Evolutionary conservation across 2,329 filamentous ascomycete species (phyloP).

Genomic region (Ceratocystis ficicola): DNA sequence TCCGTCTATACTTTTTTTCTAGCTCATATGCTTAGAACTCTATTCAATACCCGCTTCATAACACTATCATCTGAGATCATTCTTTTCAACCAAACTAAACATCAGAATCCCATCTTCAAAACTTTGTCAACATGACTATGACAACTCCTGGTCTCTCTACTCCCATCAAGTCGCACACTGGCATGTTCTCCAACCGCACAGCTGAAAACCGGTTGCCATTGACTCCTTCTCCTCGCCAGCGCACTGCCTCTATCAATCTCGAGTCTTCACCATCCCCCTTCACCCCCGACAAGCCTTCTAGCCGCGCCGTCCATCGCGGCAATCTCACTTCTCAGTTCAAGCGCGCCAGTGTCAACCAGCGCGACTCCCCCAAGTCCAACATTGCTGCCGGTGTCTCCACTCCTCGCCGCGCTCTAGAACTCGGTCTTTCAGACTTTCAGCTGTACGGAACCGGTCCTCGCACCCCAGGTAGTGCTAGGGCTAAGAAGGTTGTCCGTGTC

Average conservation of each 20-base stretch:
- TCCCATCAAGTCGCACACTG: slow-evolving; percentile 86
- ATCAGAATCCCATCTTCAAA: neutral
- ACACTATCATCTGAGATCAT: slow-evolving; percentile 8
- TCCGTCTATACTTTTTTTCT: slow-evolving; percentile 24
- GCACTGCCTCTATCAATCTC: slow-evolving; percentile 39
- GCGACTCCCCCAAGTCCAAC: slow-evolving; percentile 93
- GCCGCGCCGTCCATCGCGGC: slow-evolving; percentile 62
- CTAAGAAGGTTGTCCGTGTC: slow-evolving; percentile 45
- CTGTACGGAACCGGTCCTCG: slow-evolving; percentile 69
- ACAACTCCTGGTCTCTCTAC: slow-evolving; percentile 71
- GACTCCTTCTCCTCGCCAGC: slow-evolving; percentile 74
- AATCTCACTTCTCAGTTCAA: slow-evolving; percentile 71
- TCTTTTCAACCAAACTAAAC: neutral
- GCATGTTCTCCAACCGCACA: slow-evolving; percentile 81
- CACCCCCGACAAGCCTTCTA: slow-evolving; percentile 56
- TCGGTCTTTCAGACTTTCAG: slow-evolving; percentile 85
- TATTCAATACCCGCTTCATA: slow-evolving; percentile 14
- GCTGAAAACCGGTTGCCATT: slow-evolving; percentile 90
- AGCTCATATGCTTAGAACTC: slow-evolving; percentile 24
- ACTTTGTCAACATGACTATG: slow-evolving; percentile 44
- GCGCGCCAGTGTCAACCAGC: slow-evolving; percentile 53
- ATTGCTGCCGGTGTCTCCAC: slow-evolving; percentile 65
- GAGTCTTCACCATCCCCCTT: slow-evolving; percentile 71
- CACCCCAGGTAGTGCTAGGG: slow-evolving; percentile 46
- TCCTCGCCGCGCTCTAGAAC: slow-evolving; percentile 70